These are phyloP conservation scores for Harrya chromipes DNA, from an alignment of 768 basidiomycete genomes.

Conservation along the genomic window DNA sequence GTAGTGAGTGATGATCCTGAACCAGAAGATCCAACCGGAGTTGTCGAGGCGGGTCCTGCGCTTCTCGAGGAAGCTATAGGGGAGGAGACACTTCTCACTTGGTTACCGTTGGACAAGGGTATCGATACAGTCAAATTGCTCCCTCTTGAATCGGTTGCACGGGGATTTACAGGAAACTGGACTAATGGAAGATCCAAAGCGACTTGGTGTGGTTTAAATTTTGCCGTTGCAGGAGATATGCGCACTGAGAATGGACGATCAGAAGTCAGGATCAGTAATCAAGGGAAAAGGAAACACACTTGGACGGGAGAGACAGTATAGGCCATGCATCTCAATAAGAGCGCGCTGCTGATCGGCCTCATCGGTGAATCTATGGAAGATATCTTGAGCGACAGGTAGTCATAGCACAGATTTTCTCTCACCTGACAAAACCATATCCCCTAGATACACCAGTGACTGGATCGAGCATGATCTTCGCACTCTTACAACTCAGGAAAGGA, in stretches of 20 bases:
- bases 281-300: slow-evolving; percentile 48
- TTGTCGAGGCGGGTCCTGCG: slow-evolving; percentile 23
- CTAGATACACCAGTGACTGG: slow-evolving; percentile 85
- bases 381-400: slow-evolving; percentile 5
- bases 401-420: slow-evolving; percentile 21
- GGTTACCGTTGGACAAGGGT: slow-evolving; percentile 43
- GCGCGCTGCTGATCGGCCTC: slow-evolving; percentile 88
- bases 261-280: slow-evolving; percentile 4
- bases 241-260: slow-evolving; percentile 60
- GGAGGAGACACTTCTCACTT: slow-evolving; percentile 66
- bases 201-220: slow-evolving; percentile 63
- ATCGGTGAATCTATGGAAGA: slow-evolving; percentile 68
- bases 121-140: slow-evolving; percentile 47
- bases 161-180: slow-evolving; percentile 37
- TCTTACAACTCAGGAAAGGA: slow-evolving; percentile 89
- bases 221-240: slow-evolving; percentile 86
- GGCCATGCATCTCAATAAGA: slow-evolving; percentile 86
- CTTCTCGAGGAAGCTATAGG: slow-evolving; percentile 51
- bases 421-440: slow-evolving; percentile 93
- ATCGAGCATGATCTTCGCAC: slow-evolving; percentile 94
- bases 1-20: slow-evolving; percentile 47
- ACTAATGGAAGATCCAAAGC: slow-evolving; percentile 47
- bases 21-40: slow-evolving; percentile 38
- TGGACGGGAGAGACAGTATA: slow-evolving; percentile 85
- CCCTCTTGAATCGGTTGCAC: slow-evolving; percentile 31